Evolutionary conservation across 2,329 filamentous ascomycete species (phyloP), one percentile per base, ranked within the genome.

Genomic region (Penicillium sp.): DNA sequence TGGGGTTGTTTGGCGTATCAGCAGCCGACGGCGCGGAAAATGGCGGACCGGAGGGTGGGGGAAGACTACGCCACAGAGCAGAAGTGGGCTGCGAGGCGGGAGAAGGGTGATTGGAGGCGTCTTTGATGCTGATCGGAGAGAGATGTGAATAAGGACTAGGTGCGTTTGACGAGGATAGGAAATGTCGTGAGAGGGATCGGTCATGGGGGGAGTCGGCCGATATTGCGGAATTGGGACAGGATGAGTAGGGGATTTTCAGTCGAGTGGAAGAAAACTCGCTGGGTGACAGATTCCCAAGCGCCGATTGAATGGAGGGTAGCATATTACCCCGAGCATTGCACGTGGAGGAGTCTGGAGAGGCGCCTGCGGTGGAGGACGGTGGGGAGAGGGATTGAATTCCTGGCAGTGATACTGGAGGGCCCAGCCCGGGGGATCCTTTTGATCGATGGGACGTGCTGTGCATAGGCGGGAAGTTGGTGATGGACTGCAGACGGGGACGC

Each of bases 261-360:
- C 61, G 58, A 26, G 53, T 41, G 9, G 61, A 44, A 32, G 51
- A 52, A 8, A 59, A 54, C 13, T 66, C 67, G 37, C 56, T 62
- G 24, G 68, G 52, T 37, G 62, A 56, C n/a, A 68, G 49, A 6
- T 53, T 56, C 24, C 61, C 61, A n/a, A 73, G 57, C 24, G 70
- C 62, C 6, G 66, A 66, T 33, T 65, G 60, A 13, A 76, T 61
- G 2, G 73, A 69, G 1, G 73, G 73, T 6, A 76, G 57, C 39
- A 54, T 68, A 54, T 66, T 67, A 34, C 53, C 62, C 29, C 56
- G 58, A 37, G 36, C 25, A 41, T 54, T 58, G 13, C 41, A 43
- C 37, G 53, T 60, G 4, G 35, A 36, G 2, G 41, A 40, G 13
- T 70, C 67, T 1, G 68, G 64, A 3, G 69, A 67, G 39, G 58